phyloP scores from a whole-genome alignment of 1,139 yeast genomes.

The Candida anutae region DNA sequence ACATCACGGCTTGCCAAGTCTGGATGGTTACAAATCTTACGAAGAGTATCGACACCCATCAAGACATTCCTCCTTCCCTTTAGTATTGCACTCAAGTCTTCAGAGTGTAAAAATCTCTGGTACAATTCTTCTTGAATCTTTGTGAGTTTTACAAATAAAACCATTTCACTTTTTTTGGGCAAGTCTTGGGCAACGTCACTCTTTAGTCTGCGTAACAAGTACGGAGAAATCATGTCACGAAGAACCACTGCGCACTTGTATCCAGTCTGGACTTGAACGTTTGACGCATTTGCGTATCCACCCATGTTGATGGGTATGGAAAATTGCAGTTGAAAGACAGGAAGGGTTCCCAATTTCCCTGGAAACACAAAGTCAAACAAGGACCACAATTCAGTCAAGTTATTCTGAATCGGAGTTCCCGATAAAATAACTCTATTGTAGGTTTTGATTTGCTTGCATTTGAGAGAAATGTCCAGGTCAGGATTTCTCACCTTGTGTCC shows the following conservation, averaged over 20 bases:
- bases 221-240: conserved; percentile 84
- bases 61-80: conserved; percentile 75
- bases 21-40: conserved; percentile 96
- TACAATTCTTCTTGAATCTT: conserved; percentile 67
- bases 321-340: conserved; percentile 89
- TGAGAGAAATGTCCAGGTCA: conserved; percentile 76
- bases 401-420: conserved; percentile 96
- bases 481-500: conserved; percentile 97
- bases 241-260: conserved; percentile 91
- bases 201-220: conserved; percentile 76
- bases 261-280: conserved; percentile 93
- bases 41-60: conserved; percentile 80
- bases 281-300: conserved; percentile 97
- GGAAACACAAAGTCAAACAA: conserved; percentile 92
- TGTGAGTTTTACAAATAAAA: conserved; percentile 81
- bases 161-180: conserved; percentile 92
- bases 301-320: conserved; percentile 91
- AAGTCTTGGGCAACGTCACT: conserved; percentile 95
- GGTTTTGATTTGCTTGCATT: conserved; percentile 78
- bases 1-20: conserved; percentile 63
- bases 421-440: conserved; percentile 78
- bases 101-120: conserved; percentile 64
- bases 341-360: conserved; percentile 87
- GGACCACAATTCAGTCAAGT: conserved; percentile 87
- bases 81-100: conserved; percentile 64